Evolutionary conservation across 441 rosid species (phyloP), one percentile per base, ranked within the genome.

Genomic region (Flueggea neowawraea): DNA sequence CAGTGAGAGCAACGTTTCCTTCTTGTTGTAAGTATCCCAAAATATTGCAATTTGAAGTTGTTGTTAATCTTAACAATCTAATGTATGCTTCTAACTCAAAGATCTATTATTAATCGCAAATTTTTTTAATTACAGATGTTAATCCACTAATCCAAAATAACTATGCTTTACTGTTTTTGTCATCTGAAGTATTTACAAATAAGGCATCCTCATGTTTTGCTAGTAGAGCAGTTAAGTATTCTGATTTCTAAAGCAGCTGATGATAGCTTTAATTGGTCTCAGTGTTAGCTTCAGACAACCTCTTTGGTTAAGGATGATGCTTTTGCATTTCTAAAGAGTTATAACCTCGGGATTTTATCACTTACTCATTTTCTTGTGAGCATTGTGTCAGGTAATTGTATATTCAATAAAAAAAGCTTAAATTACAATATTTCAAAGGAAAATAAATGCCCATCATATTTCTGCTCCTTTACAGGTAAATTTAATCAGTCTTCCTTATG

Each of bases 231-330:
- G 12, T 45, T 45, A 45, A 45, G 3, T 45, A 9, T 45, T 10
- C 50, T 45, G 50, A 45, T 10, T 13, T 45, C 50, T 13, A 45
- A 45, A 13, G 8, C 8, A 3, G 50, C 3, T 45, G 3, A 3
- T 9, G 8, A 6, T 15, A 6, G 32, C 12, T 28, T 4, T 73
- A n/a, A n/a, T 68, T 73, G 52, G 54, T 76, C 77, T 63, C 84
- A 92, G 98, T 75, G 67, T 78, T 87, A 82, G 65, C 81, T 87
- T 47, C 80, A 72, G 50, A 86, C 73, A 73, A 87, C 88, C 71
- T 87, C 82, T 5, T 70, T 74, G 71, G 75, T 73, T n/a, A 91
- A 80, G 69, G 77, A 65, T 8, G 78, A 78, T 64, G 90, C 92
- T 44, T 90, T 84, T 73, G 78, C 84, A 51, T 82, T 87, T 61